Conservation (phyloP, 176 grass and related monocot species). For the Zea luxurians region DNA sequence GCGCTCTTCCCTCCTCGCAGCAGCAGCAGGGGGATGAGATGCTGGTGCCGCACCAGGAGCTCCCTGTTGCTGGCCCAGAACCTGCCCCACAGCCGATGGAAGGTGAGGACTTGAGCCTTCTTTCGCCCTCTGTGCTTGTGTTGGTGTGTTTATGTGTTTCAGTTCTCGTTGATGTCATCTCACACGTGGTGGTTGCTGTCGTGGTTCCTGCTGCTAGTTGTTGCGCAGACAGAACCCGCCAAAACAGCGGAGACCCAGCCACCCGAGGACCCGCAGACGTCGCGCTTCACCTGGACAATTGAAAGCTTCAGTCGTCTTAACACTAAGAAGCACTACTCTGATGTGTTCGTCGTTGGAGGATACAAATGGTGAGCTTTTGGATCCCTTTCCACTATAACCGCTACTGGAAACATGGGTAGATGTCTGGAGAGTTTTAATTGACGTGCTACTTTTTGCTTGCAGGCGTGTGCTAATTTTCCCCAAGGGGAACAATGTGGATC, state of each 20-base stretch:
- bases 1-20: neutral
- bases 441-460: neutral
- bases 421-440: neutral
- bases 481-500: conserved; percentile 97
- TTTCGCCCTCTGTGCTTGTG: neutral
- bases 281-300: conserved; percentile 90
- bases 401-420: neutral
- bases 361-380: conserved; percentile 68
- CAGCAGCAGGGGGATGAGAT: conserved; percentile 91
- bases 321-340: conserved; percentile 91
- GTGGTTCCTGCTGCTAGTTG: conserved; percentile 41
- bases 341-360: conserved; percentile 69
- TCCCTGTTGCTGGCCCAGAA: conserved; percentile 46
- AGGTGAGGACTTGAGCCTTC: conserved; percentile 47
- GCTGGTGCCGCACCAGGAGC: conserved; percentile 80
- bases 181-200: neutral
- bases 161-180: conserved; percentile 12
- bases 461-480: conserved; percentile 95
- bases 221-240: conserved; percentile 66
- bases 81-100: conserved; percentile 83
- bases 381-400: neutral
- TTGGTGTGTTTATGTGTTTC: neutral
- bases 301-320: conserved; percentile 83
- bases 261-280: conserved; percentile 74
- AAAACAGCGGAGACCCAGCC: conserved; percentile 71